Evolutionary conservation across 2,329 filamentous ascomycete species (phyloP).

Genomic region (Aspergillus sp.): DNA sequence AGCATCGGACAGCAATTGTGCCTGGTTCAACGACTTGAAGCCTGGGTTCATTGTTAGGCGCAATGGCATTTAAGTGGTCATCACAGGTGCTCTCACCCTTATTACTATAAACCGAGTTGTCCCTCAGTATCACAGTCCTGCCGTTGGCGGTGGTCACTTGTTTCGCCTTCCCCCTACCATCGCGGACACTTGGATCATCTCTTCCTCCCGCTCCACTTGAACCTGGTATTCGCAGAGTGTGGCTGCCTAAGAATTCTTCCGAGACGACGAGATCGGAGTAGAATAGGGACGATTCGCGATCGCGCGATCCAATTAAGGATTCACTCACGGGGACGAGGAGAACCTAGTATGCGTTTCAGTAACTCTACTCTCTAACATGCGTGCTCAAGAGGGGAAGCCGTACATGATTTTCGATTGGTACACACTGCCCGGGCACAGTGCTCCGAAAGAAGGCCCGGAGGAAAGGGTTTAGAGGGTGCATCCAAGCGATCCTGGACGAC

Average conservation of each 20-base stretch:
- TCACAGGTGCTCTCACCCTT: constrained; percentile 66
- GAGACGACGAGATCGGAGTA: constrained; percentile 80
- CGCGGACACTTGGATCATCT: constrained; percentile 68
- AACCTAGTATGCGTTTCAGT: constrained; percentile 51
- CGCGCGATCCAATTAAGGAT: constrained; percentile 81
- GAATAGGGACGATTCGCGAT: constrained; percentile 75
- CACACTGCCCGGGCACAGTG: constrained; percentile 86
- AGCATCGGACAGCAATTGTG: constrained; percentile 77
- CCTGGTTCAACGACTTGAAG: constrained; percentile 88
- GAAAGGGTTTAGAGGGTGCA: constrained; percentile 99
- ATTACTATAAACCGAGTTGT: constrained; percentile 89
- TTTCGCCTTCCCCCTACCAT: constrained; percentile 88
- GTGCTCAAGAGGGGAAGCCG: constrained; percentile 13
- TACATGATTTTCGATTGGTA: constrained; percentile 83
- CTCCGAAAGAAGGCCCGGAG: constrained; percentile 98
- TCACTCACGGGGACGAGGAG: constrained; percentile 93
- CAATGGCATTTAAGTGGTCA: constrained; percentile 4
- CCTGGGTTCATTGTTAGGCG: constrained; percentile 51
- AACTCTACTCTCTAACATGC: constrained; percentile 11
- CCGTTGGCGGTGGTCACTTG: constrained; percentile 93
- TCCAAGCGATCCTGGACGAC: constrained; percentile 59
- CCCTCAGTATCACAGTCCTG: constrained; percentile 89
- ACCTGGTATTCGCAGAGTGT: constrained; percentile 82
- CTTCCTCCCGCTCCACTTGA: constrained; percentile 50
- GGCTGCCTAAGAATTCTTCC: constrained; percentile 94